These are phyloP conservation scores for Neltuma alba DNA, from an alignment of 306 rosid species.

Conservation along the genomic window DNA sequence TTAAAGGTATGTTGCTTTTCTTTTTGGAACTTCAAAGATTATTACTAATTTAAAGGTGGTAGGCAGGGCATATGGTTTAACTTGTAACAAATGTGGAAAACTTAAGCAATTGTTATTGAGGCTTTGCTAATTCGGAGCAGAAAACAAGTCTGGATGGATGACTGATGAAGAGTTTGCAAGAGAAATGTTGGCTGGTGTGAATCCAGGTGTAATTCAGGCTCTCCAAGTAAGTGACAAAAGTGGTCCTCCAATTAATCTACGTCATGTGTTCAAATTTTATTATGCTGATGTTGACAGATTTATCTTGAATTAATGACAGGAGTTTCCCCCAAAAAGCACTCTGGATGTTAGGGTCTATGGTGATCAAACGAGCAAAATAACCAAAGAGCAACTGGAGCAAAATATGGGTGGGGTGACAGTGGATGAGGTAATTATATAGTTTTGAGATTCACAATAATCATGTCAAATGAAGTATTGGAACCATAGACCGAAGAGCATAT, in stretches of 20 bases:
- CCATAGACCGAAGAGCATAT: neutral
- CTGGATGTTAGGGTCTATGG: constrained; percentile 59
- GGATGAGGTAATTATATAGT: constrained; percentile 56
- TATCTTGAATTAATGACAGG: constrained; percentile 46
- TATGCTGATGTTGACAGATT: neutral
- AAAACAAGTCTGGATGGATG: constrained; percentile 68
- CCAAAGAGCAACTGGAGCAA: constrained; percentile 42
- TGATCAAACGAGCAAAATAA: constrained; percentile 74
- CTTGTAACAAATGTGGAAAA: neutral
- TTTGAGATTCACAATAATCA: neutral
- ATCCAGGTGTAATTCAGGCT: constrained; percentile 61
- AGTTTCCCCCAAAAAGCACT: constrained; percentile 79
- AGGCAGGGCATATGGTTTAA: neutral
- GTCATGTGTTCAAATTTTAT: neutral
- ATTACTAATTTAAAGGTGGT: neutral
- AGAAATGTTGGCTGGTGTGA: constrained; percentile 90
- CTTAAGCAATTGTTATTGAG: neutral
- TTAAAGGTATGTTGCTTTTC: constrained; percentile 47
- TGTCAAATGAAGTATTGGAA: neutral
- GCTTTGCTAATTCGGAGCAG: constrained; percentile 42
- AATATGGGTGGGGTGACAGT: constrained; percentile 56
- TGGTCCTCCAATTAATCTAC: neutral
- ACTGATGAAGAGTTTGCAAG: constrained; percentile 90
- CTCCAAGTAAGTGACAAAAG: constrained; percentile 57
- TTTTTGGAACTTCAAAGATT: neutral